Evolutionary conservation across 1,139 yeast species (phyloP), one percentile per base, ranked within the genome.

Genomic region (Debaryomycetaceae sp.): DNA sequence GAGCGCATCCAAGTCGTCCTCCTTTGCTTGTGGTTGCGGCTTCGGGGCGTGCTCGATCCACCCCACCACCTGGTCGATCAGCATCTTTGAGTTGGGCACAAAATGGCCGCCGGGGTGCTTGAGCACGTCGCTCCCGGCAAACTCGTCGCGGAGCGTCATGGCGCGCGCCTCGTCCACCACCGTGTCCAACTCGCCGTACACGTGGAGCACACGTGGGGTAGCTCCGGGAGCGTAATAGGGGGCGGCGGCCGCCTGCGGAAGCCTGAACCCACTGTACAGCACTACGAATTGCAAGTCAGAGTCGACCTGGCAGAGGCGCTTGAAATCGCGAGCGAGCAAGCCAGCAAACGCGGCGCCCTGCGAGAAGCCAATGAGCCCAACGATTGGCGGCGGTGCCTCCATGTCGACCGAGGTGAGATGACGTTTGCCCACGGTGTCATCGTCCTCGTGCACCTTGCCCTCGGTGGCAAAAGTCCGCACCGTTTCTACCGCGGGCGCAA

Each of bases 81-180:
- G 63, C 5, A 71, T 58, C 48, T 76, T 78, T 2, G 83, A 71
- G 42, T 81, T 81, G 4, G 95, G 95, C 11, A 84, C 89, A 50
- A 79, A 84, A 51, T 85, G 95, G 1, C 94, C 93, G 21, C 95
- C 95, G 2, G 89, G 83, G 50, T 85, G 95, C 38, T 65, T 72
- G 40, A 84, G 49, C 25, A 78, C 39, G 3, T 68, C 67, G 4
- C 72, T 64, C 2, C 54, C 58, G 4, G 58, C 61, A 42, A 81
- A 75, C 2, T 65, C 55, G 8, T 84, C 71, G 44, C 65, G 78
- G 25, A 89, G 59, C 1, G 65, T 58, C 56, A 74, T 59, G 0
- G 82, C 70, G 38, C 93, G 66, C 29, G 73, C 80, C 30, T 83
- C 88, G n/a, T 81, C 76, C 3, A 89, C 91, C 11, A 91, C 81